Conservation (phyloP, 73 alveolate species). For the Paramecium biaurelia region DNA sequence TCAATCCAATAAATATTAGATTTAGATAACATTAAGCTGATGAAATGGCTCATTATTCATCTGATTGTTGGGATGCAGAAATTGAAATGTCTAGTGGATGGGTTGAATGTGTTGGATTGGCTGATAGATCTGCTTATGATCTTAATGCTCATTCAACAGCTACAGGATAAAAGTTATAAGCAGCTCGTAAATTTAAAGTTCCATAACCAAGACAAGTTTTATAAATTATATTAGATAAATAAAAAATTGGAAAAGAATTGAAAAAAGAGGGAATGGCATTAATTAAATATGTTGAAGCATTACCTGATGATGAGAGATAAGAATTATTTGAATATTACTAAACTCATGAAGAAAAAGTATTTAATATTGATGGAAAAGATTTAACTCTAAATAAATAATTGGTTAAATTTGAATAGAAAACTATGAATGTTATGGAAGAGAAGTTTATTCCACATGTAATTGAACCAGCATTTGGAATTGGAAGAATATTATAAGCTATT, state of each 20-base stretch:
- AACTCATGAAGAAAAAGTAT: conserved; percentile 73
- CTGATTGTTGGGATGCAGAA: conserved; percentile 99
- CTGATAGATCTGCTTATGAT: conserved; percentile 98
- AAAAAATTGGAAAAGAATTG: conserved; percentile 78
- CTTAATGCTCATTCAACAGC: conserved; percentile 89
- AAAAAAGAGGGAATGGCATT: conserved; percentile 86
- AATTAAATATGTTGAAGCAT: conserved; percentile 77
- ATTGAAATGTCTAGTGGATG: conserved; percentile 98
- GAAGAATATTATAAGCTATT: conserved; percentile 93
- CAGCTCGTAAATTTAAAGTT: conserved; percentile 87
- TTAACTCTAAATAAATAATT: conserved; percentile 65
- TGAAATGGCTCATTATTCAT: conserved; percentile 99
- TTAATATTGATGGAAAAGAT: conserved; percentile 74
- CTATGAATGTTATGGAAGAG: conserved; percentile 91
- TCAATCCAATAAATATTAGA: conserved; percentile 87
- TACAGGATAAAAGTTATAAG: conserved; percentile 83
- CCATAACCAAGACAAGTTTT: conserved; percentile 80
- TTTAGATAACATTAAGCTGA: conserved; percentile 97
- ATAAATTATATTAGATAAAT: conserved; percentile 78
- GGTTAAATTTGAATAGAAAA: conserved; percentile 80
- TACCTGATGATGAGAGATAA: conserved; percentile 80
- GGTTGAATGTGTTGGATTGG: conserved; percentile 99
- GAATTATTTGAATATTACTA: conserved; percentile 70
- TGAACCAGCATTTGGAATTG: conserved; percentile 99
- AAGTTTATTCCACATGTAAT: conserved; percentile 93